Evolutionary conservation across 129 eudicot species (phyloP), one percentile per base, ranked within the genome.

Genomic region (Artemisia annua): DNA sequence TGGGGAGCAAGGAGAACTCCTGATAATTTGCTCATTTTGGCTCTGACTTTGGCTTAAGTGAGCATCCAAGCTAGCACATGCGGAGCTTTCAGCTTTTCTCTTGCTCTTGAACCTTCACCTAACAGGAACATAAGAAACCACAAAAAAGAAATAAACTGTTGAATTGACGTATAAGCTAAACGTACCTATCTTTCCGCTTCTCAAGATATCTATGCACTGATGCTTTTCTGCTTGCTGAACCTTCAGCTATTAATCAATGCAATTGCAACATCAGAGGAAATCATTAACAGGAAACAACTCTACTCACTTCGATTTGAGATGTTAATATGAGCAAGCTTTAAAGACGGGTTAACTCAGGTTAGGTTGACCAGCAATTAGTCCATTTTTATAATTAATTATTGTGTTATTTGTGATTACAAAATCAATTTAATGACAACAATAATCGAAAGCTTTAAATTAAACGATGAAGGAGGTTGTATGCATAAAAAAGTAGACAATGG

Each of bases 21-120:
- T 76, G 32, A 63, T 79, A 43, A 84, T 55, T 55, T 61, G 75
- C 82, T 85, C 82, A 75, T 49, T 78, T 24, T 69, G 61, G 56
- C 59, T 75, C 69, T 70, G 84, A 76, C 69, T 85, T 57, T 73
- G 80, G 16, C 73, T 43, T 18, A 58, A 16, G 28, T 80, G 83
- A 16, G 73, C 61, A 55, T 83, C 89, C 74, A 85, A 68, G 63
- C 58, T 86, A 88, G 76, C 67, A 78, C 70, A 26, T 30, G 85
- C 60, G 15, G 81, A 66, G 71, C 73, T 79, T 79, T 83, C 93
- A 69, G 75, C 81, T 80, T 87, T 90, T 82, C 83, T 83, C 93
- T 80, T 90, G 89, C 91, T 81, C 89, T 83, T 90, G 62, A 79
- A 90, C 97, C 97, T 90, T 90, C 83, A 85, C 79, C 91, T 90